Percentiles rank a stretch among this genome's conserved stretches.
Evolutionary conservation across 805 yeast genomes (phyloP).

Genomic region (Yarrowia keelungensis): DNA sequence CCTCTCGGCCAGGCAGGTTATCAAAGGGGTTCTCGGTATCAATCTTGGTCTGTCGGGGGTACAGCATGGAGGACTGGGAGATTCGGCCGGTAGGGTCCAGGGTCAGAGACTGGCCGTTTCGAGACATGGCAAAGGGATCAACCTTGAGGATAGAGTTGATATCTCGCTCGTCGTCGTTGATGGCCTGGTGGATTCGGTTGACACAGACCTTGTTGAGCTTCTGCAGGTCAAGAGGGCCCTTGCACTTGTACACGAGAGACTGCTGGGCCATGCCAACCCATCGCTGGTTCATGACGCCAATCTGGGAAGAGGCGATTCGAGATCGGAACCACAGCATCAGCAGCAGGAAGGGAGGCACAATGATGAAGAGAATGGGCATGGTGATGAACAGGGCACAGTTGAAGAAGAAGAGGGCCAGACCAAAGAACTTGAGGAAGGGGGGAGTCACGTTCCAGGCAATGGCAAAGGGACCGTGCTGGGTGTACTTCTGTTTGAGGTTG

Average conservation of each 20-base stretch:
- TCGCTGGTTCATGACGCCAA: slow-evolving; percentile 34
- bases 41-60: slow-evolving; percentile 15
- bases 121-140: slow-evolving; percentile 26
- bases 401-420: slow-evolving; percentile 6
- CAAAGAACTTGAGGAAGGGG: slow-evolving; percentile 12
- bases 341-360: slow-evolving; percentile 16
- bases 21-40: slow-evolving; percentile 34
- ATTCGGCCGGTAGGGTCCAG: slow-evolving; percentile 36
- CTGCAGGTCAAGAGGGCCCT: slow-evolving; percentile 25
- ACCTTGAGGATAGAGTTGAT: slow-evolving; percentile 31
- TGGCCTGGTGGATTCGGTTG: slow-evolving; percentile 31
- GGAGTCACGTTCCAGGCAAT: slow-evolving; percentile 31
- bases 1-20: slow-evolving; percentile 21
- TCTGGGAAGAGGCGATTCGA: slow-evolving; percentile 26
- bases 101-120: slow-evolving; percentile 38
- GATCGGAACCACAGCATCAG: slow-evolving; percentile 24
- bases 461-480: slow-evolving; percentile 21
- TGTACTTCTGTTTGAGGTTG: slow-evolving; percentile 26
- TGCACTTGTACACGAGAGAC: slow-evolving; percentile 11
- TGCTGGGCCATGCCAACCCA: slow-evolving; percentile 34
- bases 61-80: slow-evolving; percentile 26
- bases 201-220: slow-evolving; percentile 23
- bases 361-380: slow-evolving; percentile 30
- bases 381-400: slow-evolving; percentile 21
- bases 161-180: slow-evolving; percentile 34